Conservation (phyloP, 2,329 filamentous ascomycete genomes). For the Ophiosphaerella herpotricha region DNA sequence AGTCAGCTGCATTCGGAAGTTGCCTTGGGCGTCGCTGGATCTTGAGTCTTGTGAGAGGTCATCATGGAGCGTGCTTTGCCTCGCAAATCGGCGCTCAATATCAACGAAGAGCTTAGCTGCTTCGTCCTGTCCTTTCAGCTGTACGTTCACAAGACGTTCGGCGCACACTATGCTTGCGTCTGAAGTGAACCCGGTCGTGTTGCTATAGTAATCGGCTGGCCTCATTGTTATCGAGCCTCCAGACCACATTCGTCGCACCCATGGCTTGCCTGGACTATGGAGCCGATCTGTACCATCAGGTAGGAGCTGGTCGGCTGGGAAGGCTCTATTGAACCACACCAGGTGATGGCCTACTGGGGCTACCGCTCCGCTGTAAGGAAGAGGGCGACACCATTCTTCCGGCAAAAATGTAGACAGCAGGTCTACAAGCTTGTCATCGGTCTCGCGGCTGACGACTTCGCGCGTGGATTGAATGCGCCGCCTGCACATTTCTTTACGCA, state of each 20-base stretch:
- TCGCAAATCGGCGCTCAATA: constrained; percentile 59
- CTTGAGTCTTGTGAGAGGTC: neutral
- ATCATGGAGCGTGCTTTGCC: constrained; percentile 21
- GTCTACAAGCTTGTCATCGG: constrained; percentile 66
- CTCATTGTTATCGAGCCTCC: constrained; percentile 71
- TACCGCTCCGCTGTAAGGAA: constrained; percentile 6
- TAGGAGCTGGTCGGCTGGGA: constrained; percentile 66
- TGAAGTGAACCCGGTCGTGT: constrained; percentile 10
- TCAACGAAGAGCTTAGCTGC: constrained; percentile 62
- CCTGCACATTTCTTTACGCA: constrained; percentile 48
- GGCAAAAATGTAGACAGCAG: constrained; percentile 31
- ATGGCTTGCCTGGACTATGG: constrained; percentile 75
- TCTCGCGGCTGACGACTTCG: constrained; percentile 63
- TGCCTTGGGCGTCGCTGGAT: neutral
- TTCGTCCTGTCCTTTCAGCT: constrained; percentile 56
- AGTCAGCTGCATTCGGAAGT: constrained; percentile 9
- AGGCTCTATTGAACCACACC: constrained; percentile 80
- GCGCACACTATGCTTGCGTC: constrained; percentile 32
- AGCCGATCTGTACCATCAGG: constrained; percentile 83
- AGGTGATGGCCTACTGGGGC: constrained; percentile 77
- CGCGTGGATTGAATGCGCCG: constrained; percentile 56
- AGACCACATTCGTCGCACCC: constrained; percentile 83
- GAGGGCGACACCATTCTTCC: constrained; percentile 11
- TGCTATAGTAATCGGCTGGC: constrained; percentile 9
- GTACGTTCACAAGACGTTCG: constrained; percentile 54